Conservation (phyloP, 495 filamentous ascomycete genomes). For the Aspergillus leporis region DNA sequence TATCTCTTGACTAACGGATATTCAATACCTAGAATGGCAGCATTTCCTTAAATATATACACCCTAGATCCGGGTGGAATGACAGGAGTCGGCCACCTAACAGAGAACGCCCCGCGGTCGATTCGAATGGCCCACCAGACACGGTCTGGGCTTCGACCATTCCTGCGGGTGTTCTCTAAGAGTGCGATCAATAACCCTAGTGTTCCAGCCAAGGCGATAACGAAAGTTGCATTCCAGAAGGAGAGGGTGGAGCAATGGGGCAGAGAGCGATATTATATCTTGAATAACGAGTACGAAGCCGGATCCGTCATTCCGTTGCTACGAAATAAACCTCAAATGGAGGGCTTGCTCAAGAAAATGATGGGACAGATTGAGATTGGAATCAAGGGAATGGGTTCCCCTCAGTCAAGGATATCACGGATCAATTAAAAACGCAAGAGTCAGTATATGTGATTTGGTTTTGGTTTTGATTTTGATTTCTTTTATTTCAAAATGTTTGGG, state of each 20-base stretch:
- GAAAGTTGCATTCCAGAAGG: slow-evolving; percentile 41
- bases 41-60: slow-evolving; percentile 43
- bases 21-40: slow-evolving; percentile 31
- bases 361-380: slow-evolving; percentile 35
- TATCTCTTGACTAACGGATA: neutral
- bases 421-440: slow-evolving; percentile 6
- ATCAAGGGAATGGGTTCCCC: slow-evolving; percentile 34
- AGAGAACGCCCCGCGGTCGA: slow-evolving; percentile 32
- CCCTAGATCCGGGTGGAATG: slow-evolving; percentile 43
- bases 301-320: slow-evolving; percentile 38
- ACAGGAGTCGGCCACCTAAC: slow-evolving; percentile 31
- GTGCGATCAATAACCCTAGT: slow-evolving; percentile 40
- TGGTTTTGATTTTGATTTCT: neutral
- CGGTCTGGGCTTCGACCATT: slow-evolving; percentile 39
- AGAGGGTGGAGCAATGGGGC: slow-evolving; percentile 33
- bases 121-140: slow-evolving; percentile 37
- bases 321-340: slow-evolving; percentile 34
- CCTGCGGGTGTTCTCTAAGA: slow-evolving; percentile 41
- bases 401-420: slow-evolving; percentile 25
- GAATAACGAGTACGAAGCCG: slow-evolving; percentile 41
- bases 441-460: neutral
- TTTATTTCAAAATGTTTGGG: neutral
- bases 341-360: slow-evolving; percentile 32
- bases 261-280: slow-evolving; percentile 44
- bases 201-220: slow-evolving; percentile 44